Conservation (phyloP, 169 alveolate species). For the Eimeria maxima region DNA sequence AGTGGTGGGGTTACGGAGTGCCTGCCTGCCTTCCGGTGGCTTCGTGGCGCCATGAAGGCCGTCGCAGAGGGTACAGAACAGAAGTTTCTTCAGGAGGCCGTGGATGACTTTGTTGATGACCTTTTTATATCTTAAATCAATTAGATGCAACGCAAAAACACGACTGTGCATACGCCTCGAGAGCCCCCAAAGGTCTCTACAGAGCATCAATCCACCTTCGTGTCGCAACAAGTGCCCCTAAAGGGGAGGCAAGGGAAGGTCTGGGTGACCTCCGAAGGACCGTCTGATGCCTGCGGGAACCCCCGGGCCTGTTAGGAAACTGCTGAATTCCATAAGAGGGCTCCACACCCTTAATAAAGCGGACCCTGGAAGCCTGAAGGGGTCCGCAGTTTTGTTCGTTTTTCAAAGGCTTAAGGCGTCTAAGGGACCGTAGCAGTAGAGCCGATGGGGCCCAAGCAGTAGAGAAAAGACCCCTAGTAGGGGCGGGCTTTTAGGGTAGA, state of each 20-base stretch:
- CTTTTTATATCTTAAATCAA: neutral
- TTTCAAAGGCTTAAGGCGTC: too few relatives aligned
- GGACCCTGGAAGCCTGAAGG: neutral
- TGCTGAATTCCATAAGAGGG: neutral
- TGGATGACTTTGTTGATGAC: neutral
- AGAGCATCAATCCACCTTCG: neutral
- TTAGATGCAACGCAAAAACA: neutral
- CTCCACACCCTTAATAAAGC: neutral
- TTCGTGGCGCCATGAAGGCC: constrained; percentile 37
- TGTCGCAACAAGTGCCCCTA: neutral
- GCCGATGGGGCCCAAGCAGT: too few relatives aligned
- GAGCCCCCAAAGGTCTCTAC: neutral
- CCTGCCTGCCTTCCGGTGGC: constrained; percentile 39
- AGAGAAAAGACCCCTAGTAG: neutral
- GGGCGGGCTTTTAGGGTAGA: neutral
- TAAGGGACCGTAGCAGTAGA: neutral
- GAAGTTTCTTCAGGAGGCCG: constrained; percentile 12
- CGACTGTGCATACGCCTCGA: neutral
- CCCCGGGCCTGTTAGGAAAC: neutral
- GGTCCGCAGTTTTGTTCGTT: too few relatives aligned
- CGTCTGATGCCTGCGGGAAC: neutral
- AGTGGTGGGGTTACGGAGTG: neutral
- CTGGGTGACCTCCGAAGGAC: neutral
- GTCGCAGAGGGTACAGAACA: constrained; percentile 11
- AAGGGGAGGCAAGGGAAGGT: neutral